phyloP scores from a whole-genome alignment of 768 basidiomycete genomes.

The Paxillus rubicundulus region DNA sequence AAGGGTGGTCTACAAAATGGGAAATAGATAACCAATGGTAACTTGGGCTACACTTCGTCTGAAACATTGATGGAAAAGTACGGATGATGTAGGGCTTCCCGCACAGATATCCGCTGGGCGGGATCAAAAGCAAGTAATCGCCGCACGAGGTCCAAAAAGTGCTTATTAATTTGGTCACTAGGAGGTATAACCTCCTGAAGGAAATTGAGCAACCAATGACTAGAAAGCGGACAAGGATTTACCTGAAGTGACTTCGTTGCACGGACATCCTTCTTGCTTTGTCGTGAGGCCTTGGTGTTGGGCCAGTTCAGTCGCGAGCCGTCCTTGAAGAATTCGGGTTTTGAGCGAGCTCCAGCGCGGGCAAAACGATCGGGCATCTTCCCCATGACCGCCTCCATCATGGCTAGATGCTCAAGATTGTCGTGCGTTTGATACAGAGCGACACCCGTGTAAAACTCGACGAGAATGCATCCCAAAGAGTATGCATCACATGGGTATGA shows the following conservation, averaged over 20 bases:
- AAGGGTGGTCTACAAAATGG: slow-evolving; percentile 33
- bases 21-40: slow-evolving; percentile 35
- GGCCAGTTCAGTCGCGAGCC: slow-evolving; percentile 89
- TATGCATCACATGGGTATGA: slow-evolving; percentile 98
- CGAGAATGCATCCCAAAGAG: slow-evolving; percentile 96
- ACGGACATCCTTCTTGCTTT: slow-evolving; percentile 92
- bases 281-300: slow-evolving; percentile 79
- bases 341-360: slow-evolving; percentile 69
- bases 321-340: slow-evolving; percentile 93
- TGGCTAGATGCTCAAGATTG: slow-evolving; percentile 97
- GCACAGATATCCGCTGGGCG: slow-evolving; percentile 80
- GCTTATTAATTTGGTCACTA: slow-evolving; percentile 66
- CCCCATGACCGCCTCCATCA: slow-evolving; percentile 99
- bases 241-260: slow-evolving; percentile 78
- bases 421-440: slow-evolving; percentile 99
- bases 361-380: slow-evolving; percentile 91
- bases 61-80: slow-evolving; percentile 75
- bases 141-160: slow-evolving; percentile 86
- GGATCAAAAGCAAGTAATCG: slow-evolving; percentile 90
- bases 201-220: slow-evolving; percentile 1
- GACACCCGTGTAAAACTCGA: slow-evolving; percentile 96
- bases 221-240: slow-evolving; percentile 25
- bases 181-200: slow-evolving; percentile 81
- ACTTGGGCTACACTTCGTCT: slow-evolving; percentile 56
- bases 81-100: slow-evolving; percentile 83